Conservation (phyloP, 768 basidiomycete genomes). For the Boletus sp. region DNA sequence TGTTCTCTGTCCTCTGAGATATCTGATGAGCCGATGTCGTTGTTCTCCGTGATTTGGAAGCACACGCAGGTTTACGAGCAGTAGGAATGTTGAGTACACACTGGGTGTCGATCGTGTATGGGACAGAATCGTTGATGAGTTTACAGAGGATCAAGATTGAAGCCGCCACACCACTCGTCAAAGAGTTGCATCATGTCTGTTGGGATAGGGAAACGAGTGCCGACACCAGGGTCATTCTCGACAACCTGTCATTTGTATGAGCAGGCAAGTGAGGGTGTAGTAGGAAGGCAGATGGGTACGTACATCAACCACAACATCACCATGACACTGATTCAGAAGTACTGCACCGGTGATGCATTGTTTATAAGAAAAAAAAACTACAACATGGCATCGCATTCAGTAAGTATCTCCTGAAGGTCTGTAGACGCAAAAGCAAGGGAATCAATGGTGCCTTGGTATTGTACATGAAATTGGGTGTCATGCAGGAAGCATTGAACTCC, state of each 20-base stretch:
- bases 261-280: background rate
- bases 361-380: too few relatives aligned
- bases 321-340: too few relatives aligned
- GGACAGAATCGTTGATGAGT: constrained; percentile 98
- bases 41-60: constrained; percentile 99
- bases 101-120: constrained; percentile 98
- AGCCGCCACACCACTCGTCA: constrained; percentile 93
- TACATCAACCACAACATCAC: too few relatives aligned
- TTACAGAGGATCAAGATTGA: constrained; percentile 98
- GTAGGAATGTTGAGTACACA: constrained; percentile 94
- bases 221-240: constrained; percentile 86
- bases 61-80: constrained; percentile 81
- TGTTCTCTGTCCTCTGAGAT: constrained; percentile 92
- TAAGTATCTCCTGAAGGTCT: too few relatives aligned
- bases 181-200: constrained; percentile 98
- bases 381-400: too few relatives aligned
- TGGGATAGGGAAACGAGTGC: constrained; percentile 82
- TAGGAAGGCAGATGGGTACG: too few relatives aligned
- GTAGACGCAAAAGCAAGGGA: too few relatives aligned
- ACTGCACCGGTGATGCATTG: too few relatives aligned
- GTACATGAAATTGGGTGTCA: too few relatives aligned
- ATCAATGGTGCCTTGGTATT: too few relatives aligned
- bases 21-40: constrained; percentile 96
- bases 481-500: too few relatives aligned
- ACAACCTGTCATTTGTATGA: constrained; percentile 61